These are phyloP conservation scores for Podospora pseudoanserina DNA, from an alignment of 495 filamentous ascomycete species.

Conservation along the genomic window DNA sequence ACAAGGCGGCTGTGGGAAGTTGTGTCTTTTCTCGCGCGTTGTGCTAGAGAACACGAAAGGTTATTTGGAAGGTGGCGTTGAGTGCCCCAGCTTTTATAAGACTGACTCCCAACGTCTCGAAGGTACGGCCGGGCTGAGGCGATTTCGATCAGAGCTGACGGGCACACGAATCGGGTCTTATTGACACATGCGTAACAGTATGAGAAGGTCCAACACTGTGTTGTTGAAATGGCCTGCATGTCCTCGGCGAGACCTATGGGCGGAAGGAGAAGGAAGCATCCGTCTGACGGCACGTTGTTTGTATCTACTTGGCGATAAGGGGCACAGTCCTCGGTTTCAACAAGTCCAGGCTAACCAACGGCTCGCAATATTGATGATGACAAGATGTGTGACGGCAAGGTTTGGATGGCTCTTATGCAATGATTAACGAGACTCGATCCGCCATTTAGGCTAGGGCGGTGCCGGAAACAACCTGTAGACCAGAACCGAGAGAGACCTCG, in stretches of 20 bases:
- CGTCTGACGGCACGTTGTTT: not conserved
- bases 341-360: no score
- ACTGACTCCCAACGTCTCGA: not conserved
- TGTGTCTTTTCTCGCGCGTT: no score
- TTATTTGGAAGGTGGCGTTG: not conserved
- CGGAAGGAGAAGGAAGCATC: not conserved
- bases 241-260: no score
- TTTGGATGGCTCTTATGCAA: not conserved
- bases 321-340: not conserved
- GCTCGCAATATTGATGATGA: not conserved
- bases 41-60: not conserved
- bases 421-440: not conserved
- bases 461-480: not conserved
- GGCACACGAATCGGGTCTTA: not conserved
- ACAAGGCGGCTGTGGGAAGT: not conserved
- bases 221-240: not conserved
- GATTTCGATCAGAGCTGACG: not conserved
- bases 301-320: not conserved
- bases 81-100: not conserved
- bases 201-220: not conserved
- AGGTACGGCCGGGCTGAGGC: not conserved
- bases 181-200: not conserved
- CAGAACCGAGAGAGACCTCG: not conserved
- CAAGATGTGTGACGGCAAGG: not conserved
- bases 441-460: not conserved